Conservation (phyloP, 169 alveolate species). For the Besnoitia besnoiti region DNA sequence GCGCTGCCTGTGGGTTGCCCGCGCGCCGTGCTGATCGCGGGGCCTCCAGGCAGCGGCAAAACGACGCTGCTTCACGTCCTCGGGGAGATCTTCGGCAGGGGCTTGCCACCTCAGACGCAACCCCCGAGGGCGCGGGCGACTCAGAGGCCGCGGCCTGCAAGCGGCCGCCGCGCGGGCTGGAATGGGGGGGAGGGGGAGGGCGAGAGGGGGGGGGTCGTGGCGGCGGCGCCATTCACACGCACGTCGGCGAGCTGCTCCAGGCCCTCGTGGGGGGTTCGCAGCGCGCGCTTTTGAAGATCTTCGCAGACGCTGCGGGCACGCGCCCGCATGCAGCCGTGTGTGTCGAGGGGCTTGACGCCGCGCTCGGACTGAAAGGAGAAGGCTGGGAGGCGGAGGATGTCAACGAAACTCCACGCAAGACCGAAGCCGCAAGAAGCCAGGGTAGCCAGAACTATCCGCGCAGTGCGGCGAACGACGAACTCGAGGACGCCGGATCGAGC, state of each 20-base stretch:
- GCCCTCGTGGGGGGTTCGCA: constrained; percentile 15
- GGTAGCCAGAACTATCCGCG: too few species aligned
- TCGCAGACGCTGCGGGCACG: background rate
- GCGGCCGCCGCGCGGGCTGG: background rate
- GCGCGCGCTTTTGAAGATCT: background rate
- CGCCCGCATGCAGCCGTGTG: background rate
- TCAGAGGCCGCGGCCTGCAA: background rate
- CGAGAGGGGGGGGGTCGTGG: background rate
- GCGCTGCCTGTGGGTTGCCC: too few species aligned
- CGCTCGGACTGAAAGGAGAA: background rate
- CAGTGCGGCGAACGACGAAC: too few species aligned
- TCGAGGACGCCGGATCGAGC: too few species aligned
- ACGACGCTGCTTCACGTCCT: background rate
- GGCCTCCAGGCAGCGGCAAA: constrained; percentile 14
- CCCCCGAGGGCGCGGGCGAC: too few species aligned
- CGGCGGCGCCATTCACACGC: constrained; percentile 23
- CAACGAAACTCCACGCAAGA: too few species aligned
- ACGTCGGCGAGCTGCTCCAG: constrained; percentile 24
- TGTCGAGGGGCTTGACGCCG: constrained; percentile 22
- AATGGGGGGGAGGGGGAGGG: background rate
- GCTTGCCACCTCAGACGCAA: too few species aligned
- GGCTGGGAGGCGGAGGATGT: background rate
- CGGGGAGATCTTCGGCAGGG: background rate
- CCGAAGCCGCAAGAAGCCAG: too few species aligned
- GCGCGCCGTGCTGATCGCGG: background rate